Evolutionary conservation across 495 filamentous ascomycete genomes (phyloP), one percentile per base, ranked within the genome.

Genomic region (Patellaria atrata): DNA sequence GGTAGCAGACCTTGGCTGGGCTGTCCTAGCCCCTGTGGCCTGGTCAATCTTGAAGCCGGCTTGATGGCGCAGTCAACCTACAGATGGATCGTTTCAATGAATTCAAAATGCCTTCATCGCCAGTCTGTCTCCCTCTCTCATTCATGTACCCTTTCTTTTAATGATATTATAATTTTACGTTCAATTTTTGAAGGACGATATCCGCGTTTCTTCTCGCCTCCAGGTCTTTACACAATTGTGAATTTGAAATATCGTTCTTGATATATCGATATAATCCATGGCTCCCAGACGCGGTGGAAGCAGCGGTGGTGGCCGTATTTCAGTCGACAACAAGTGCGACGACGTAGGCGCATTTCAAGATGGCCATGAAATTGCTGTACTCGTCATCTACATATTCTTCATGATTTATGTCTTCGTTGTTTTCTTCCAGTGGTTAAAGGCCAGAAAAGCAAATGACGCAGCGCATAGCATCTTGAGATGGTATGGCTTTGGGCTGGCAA

Each of bases 231-330:
- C n/a, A n/a, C n/a, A n/a, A n/a, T n/a, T n/a, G n/a, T n/a, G n/a
- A n/a, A n/a, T n/a, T n/a, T n/a, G n/a, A n/a, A n/a, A n/a, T n/a
- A n/a, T n/a, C n/a, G n/a, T n/a, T n/a, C n/a, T n/a, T n/a, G n/a
- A n/a, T n/a, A n/a, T n/a, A n/a, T n/a, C n/a, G n/a, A n/a, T n/a
- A n/a, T n/a, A n/a, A n/a, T n/a, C n/a, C 12, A 45, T 45, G 42
- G 42, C 42, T 26, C 42, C 42, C n/a, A 35, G 21, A 14, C 7
- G 37, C 4, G 37, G 37, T 5, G 28, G 37, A 12, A 27, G 42
- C 8, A 37, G 37, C 3, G 24, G 23, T 4, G 20, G 42, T 20
- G 37, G 42, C 21, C 26, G 42, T 4, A 15, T 19, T 22, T 13
- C 24, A 14, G 31, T 20, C 12, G 13, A 20, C 23, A 36, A 22